Percentiles rank a stretch among this genome's conserved stretches.
phyloP scores from a whole-genome alignment of 129 eudicot species.

The Lactuca sativa region DNA sequence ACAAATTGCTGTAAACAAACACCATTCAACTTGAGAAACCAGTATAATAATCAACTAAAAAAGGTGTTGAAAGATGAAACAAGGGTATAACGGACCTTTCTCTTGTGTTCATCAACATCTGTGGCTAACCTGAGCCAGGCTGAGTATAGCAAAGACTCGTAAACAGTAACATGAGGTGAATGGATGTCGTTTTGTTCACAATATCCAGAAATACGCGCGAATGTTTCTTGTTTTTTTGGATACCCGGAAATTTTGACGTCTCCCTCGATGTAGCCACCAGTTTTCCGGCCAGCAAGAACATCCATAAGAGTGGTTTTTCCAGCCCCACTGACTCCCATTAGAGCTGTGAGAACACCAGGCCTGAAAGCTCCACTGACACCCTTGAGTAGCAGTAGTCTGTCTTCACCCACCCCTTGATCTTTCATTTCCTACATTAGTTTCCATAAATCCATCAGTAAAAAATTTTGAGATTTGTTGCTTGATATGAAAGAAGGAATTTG shows the following conservation, averaged over 20 bases:
- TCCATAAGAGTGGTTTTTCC: conserved; percentile 97
- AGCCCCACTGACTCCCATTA: conserved; percentile 97
- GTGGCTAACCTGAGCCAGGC: conserved; percentile 79
- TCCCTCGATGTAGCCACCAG: conserved; percentile 83
- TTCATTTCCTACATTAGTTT: conserved; percentile 71
- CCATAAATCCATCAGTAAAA: conserved; percentile 15
- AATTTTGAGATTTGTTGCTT: not conserved
- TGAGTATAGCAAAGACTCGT: conserved; percentile 74
- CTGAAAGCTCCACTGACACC: conserved; percentile 83
- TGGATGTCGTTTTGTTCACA: conserved; percentile 94
- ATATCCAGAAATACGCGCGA: conserved; percentile 85
- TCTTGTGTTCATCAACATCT: conserved; percentile 55
- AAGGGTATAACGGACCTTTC: conserved; percentile 50
- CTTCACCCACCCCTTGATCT: conserved; percentile 61
- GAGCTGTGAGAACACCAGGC: conserved; percentile 89
- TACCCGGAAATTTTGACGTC: conserved; percentile 67
- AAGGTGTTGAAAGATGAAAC: not conserved
- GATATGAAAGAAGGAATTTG: not conserved
- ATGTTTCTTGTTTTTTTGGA: conserved; percentile 81
- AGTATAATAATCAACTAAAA: too few relatives aligned
- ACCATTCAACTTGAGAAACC: not conserved
- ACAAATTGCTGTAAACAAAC: conserved; percentile 61
- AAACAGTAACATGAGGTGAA: conserved; percentile 82
- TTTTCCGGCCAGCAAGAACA: conserved; percentile 84
- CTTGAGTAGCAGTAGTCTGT: conserved; percentile 63